phyloP scores from a whole-genome alignment of 768 basidiomycete species.

The Agrocybe chaxingu region DNA sequence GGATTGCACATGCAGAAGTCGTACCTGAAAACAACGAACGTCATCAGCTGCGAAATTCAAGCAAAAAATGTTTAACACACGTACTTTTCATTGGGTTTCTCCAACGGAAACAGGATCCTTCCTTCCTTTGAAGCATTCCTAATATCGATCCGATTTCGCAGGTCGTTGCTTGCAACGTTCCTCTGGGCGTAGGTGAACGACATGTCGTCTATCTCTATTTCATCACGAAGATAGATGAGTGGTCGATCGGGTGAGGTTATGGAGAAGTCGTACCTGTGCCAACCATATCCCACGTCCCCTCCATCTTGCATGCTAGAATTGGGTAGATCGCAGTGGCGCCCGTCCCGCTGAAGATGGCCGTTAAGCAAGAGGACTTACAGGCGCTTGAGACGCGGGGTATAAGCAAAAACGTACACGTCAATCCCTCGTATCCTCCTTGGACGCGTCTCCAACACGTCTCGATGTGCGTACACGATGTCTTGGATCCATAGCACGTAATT shows the following conservation, averaged over 20 bases:
- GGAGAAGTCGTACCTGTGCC: constrained; percentile 56
- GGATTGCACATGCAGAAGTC: constrained; percentile 96
- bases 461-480: constrained; percentile 50
- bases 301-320: constrained; percentile 58
- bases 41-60: too few relatives aligned
- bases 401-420: constrained; percentile 60
- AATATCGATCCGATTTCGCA: constrained; percentile 50
- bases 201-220: constrained; percentile 63
- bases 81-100: constrained; percentile 14
- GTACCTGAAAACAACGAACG: constrained; percentile 31
- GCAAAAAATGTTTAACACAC: too few relatives aligned
- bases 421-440: constrained; percentile 41
- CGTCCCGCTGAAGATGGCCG: constrained; percentile 59
- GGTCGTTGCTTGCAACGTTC: constrained; percentile 58
- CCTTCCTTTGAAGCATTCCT: constrained; percentile 31
- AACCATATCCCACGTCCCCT: constrained; percentile 54
- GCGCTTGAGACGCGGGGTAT: neutral
- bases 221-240: neutral
- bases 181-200: constrained; percentile 54
- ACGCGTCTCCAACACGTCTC: constrained; percentile 7
- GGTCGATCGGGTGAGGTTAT: neutral
- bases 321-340: constrained; percentile 92
- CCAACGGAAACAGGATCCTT: constrained; percentile 45
- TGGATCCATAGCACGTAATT: constrained; percentile 89
- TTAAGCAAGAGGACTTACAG: neutral